Conservation (phyloP, 78 protist genomes). For the Pigoraptor vietnamica region DNA sequence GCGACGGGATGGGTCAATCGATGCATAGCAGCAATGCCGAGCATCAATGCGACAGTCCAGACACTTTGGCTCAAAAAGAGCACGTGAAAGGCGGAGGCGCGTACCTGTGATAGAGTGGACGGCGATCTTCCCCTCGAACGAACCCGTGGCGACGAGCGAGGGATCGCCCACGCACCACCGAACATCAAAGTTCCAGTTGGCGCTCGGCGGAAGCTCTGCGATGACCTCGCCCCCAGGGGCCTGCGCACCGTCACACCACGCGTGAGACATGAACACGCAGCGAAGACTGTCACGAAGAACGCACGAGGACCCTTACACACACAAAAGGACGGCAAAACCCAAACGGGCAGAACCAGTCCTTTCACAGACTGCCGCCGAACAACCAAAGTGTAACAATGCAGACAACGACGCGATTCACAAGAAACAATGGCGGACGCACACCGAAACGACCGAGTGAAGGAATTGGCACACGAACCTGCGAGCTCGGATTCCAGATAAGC, state of each 20-base stretch:
- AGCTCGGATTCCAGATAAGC: slow-evolving; percentile 52
- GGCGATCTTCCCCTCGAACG: slow-evolving; percentile 46
- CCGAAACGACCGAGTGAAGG: too few relatives aligned
- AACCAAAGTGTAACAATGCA: too few relatives aligned
- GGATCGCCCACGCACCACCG: slow-evolving; percentile 49
- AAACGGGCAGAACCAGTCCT: too few relatives aligned
- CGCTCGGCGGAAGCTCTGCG: slow-evolving; percentile 28
- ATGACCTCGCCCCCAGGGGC: slow-evolving; percentile 13
- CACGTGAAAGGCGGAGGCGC: too few relatives aligned
- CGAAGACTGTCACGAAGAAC: too few relatives aligned
- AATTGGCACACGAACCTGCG: background rate
- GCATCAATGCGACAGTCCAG: background rate
- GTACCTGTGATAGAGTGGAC: slow-evolving; percentile 14
- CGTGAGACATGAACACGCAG: background rate
- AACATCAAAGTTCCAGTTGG: slow-evolving; percentile 58
- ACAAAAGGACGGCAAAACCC: too few relatives aligned
- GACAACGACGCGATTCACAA: too few relatives aligned
- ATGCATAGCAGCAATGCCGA: background rate
- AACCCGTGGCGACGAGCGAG: slow-evolving; percentile 10
- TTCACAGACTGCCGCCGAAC: too few relatives aligned
- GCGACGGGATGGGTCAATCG: background rate
- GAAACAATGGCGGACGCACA: too few relatives aligned
- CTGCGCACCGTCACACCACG: background rate
- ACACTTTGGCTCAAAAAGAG: too few relatives aligned
- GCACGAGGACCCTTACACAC: too few relatives aligned